These are phyloP conservation scores for Rhazya stricta DNA, from an alignment of 257 asterid genomes.

Conservation along the genomic window DNA sequence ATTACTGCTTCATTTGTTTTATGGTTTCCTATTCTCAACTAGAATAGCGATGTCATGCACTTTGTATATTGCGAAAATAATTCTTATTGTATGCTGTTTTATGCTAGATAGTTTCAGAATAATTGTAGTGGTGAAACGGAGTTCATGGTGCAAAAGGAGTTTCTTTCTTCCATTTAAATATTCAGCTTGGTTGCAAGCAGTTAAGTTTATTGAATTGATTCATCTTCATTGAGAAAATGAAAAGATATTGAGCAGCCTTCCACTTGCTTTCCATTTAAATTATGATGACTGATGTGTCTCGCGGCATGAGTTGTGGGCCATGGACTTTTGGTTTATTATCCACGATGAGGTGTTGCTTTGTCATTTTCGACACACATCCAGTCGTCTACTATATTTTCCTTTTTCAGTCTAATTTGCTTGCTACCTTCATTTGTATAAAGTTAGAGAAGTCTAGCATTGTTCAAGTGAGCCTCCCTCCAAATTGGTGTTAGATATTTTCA, in stretches of 20 bases:
- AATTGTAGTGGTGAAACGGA: not conserved
- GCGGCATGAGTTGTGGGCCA: not conserved
- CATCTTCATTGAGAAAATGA: not conserved
- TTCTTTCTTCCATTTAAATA: not conserved
- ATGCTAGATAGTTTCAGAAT: not conserved
- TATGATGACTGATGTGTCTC: not conserved
- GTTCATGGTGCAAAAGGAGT: not conserved
- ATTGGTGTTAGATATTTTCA: not conserved
- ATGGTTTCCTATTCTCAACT: not conserved
- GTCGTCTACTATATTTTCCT: too few relatives aligned
- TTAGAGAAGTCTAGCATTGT: not conserved
- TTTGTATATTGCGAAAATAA: not conserved
- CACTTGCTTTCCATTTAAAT: not conserved
- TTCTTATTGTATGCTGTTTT: not conserved
- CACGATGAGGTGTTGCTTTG: not conserved
- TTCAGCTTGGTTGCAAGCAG: not conserved
- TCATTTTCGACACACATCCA: not conserved
- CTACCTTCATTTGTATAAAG: not conserved
- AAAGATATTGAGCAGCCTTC: not conserved
- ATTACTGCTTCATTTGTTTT: not conserved
- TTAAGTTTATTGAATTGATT: not conserved
- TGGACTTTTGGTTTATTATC: not conserved
- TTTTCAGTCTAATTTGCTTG: not conserved
- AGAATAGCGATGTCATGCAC: not conserved
- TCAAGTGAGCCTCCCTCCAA: slow-evolving; percentile 7